phyloP scores from a whole-genome alignment of 1,284 basidiomycete species.

The Hemileia vastatrix region DNA sequence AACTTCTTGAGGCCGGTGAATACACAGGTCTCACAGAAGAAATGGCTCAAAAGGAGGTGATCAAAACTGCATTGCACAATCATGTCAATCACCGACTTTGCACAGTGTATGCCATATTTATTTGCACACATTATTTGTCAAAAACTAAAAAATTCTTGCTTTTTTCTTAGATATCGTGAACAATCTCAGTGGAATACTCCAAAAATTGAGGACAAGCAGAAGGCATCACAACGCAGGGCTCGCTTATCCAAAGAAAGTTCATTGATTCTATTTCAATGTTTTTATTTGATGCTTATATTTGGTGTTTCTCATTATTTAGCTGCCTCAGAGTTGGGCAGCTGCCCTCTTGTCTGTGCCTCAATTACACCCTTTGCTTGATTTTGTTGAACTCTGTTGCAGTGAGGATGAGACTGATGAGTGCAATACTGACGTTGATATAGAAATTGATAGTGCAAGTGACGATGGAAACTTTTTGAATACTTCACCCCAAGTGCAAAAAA shows the following conservation, averaged over 20 bases:
- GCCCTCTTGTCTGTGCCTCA: neutral
- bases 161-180: too few species aligned
- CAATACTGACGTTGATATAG: neutral
- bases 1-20: conserved; percentile 1
- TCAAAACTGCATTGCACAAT: neutral
- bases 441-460: neutral
- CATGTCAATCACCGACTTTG: conserved; percentile 6
- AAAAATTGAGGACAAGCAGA: too few species aligned
- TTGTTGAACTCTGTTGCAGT: neutral
- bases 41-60: too few species aligned
- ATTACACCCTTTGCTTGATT: neutral
- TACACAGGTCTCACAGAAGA: conserved; percentile 4
- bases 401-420: neutral
- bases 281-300: too few species aligned
- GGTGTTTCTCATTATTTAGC: too few species aligned
- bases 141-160: too few species aligned
- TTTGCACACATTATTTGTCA: too few species aligned
- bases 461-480: neutral
- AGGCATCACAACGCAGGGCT: too few species aligned
- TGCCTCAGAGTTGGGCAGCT: too few species aligned
- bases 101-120: neutral
- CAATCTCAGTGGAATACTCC: too few species aligned
- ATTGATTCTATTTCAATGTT: too few species aligned
- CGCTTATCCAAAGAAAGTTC: too few species aligned
- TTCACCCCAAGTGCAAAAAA: neutral